Evolutionary conservation across 2,329 filamentous ascomycete genomes (phyloP).

Genomic region (Escovopsis weberi): DNA sequence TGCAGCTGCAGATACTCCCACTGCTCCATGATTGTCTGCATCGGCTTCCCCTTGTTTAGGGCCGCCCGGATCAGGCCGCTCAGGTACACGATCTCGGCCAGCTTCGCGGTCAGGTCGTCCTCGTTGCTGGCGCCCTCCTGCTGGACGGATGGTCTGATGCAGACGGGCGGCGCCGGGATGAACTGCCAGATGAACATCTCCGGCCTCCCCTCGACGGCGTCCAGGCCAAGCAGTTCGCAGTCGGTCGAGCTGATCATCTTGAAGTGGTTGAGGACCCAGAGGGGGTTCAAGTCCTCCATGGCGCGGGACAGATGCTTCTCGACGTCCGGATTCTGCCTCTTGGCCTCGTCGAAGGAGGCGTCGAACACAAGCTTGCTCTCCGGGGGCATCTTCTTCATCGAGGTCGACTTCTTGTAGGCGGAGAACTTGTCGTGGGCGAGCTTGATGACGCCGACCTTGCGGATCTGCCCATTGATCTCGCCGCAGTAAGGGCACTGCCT

Average conservation of each 20-base stretch:
- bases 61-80: conserved; percentile 77
- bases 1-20: conserved; percentile 96
- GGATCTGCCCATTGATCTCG: conserved; percentile 76
- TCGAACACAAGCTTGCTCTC: conserved; percentile 75
- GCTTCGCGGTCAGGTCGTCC: conserved; percentile 89
- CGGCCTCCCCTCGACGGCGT: conserved; percentile 72
- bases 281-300: conserved; percentile 84
- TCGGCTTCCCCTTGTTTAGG: conserved; percentile 65
- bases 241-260: conserved; percentile 73
- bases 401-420: conserved; percentile 75
- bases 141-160: conserved; percentile 83
- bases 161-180: conserved; percentile 83
- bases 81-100: conserved; percentile 92
- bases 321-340: conserved; percentile 62
- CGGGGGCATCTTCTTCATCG: conserved; percentile 70
- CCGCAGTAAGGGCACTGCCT: conserved; percentile 71
- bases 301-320: conserved; percentile 87
- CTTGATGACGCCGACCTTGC: conserved; percentile 85
- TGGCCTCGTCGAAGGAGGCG: conserved; percentile 67
- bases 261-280: conserved; percentile 82
- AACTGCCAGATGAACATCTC: conserved; percentile 99
- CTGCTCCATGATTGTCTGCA: conserved; percentile 89
- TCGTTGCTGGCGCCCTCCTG: conserved; percentile 91
- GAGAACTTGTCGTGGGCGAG: conserved; percentile 88
- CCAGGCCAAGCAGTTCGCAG: conserved; percentile 80